Percentiles rank a stretch among this genome's conserved stretches.
Evolutionary conservation across 1,284 basidiomycete genomes (phyloP).

Genomic region (Melampsora abietis-canadensis): DNA sequence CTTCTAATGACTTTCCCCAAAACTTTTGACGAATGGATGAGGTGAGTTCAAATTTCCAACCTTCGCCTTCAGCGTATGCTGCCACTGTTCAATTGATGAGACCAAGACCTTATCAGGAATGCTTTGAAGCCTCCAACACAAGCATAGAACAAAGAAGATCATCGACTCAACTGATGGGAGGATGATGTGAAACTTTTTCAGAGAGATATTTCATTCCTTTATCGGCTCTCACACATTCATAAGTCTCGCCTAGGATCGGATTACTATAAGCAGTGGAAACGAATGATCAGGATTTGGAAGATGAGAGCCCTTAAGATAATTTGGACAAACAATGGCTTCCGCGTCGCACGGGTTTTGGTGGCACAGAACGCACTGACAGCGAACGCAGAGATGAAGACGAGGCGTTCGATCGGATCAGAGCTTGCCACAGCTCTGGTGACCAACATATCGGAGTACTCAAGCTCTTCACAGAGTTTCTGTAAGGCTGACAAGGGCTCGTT

Average conservation of each 20-base stretch:
- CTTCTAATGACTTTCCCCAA: conserved; percentile 62
- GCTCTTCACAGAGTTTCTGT: conserved; percentile 69
- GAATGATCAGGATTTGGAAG: neutral
- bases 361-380: conserved; percentile 79
- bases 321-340: conserved; percentile 75
- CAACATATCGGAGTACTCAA: conserved; percentile 70
- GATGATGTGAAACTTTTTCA: conserved; percentile 84
- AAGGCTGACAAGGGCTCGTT: conserved; percentile 81
- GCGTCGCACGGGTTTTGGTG: conserved; percentile 70
- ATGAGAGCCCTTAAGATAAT: neutral
- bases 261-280: conserved; percentile 59
- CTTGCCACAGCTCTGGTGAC: conserved; percentile 63
- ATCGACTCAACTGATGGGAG: conserved; percentile 58
- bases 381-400: conserved; percentile 75
- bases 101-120: neutral
- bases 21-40: conserved; percentile 79
- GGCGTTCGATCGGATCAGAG: conserved; percentile 65
- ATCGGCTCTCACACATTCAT: conserved; percentile 68
- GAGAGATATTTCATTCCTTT: conserved; percentile 65
- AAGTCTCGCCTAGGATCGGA: conserved; percentile 81
- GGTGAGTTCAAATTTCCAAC: conserved; percentile 70
- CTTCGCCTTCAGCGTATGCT: conserved; percentile 72
- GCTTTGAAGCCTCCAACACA: too few species aligned
- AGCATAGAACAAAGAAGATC: neutral
- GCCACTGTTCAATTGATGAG: conserved; percentile 57